Evolutionary conservation across 2,329 filamentous ascomycete genomes (phyloP), one percentile per base, ranked within the genome.

Genomic region (Exophiala bonariae): DNA sequence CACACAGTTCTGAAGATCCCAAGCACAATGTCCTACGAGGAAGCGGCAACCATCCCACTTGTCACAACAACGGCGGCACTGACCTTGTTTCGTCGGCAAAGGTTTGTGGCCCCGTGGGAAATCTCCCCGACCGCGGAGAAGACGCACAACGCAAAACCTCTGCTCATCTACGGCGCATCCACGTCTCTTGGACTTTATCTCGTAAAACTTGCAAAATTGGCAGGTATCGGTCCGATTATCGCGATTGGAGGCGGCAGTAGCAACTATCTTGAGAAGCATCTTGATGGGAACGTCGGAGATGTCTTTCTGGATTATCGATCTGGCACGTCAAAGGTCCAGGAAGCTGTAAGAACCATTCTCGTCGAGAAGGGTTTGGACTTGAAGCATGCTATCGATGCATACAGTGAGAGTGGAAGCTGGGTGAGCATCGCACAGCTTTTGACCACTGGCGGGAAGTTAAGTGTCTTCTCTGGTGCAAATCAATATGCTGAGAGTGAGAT

Each of bases 211-310:
- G 80, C 80, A 7, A 60, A 58, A 4, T 65, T 68, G 6, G 74
- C 73, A 49, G 79, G 81, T 59, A 79, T 85, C 50, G 79, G 83
- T 60, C 82, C 82, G 0, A 65, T 85, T 34, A 80, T 85, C 54
- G 76, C 74, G 49, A 70, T 85, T 6, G 80, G 81, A 0, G 82
- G 82, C 8, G 67, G 42, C 4, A 77, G 78, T 55, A 75, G 74
- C 17, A 69, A 62, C 67, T 82, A 7, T 64, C 77, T 1, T 55
- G 63, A 45, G 60, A 64, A 58, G 0, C 63, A 82, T 23, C 73
- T 84, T 44, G 75, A 81, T 58, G 61, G 28, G n/a, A 14, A 18
- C 4, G 77, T 77, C 58, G 80, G 80, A 26, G 81, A 85, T 58
- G 65, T 69, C 1, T 66, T 85, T 17, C 60, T 85, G 47, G 81